Conservation (phyloP, 495 filamentous ascomycete species). For the Monascus purpureus region DNA sequence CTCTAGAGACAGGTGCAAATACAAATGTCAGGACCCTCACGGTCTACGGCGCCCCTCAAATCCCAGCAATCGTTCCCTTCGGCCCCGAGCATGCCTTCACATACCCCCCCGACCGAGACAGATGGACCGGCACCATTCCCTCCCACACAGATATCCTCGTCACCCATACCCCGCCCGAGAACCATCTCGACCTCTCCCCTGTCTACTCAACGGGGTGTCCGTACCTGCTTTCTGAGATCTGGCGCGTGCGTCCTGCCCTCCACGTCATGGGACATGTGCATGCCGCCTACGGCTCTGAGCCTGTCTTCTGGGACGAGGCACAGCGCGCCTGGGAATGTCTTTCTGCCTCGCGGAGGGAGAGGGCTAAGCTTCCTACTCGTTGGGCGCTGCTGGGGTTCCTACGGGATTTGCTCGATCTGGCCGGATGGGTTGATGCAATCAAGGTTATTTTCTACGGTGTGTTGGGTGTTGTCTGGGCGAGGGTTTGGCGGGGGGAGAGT, state of each 20-base stretch:
- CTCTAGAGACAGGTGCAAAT: not conserved
- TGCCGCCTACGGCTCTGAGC: conserved; percentile 44
- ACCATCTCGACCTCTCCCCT: conserved; percentile 58
- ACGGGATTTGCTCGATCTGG: conserved; percentile 36
- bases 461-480: conserved; percentile 53
- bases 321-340: conserved; percentile 59
- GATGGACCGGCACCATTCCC: conserved; percentile 56
- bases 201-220: conserved; percentile 55
- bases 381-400: conserved; percentile 26
- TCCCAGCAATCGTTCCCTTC: conserved; percentile 40
- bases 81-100: conserved; percentile 53
- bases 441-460: conserved; percentile 49
- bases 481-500: conserved; percentile 51
- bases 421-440: conserved; percentile 47
- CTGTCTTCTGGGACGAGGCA: conserved; percentile 64
- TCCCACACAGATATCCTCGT: conserved; percentile 65
- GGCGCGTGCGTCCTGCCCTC: conserved; percentile 62
- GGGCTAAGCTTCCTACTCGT: conserved; percentile 7
- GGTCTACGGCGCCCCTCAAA: conserved; percentile 51
- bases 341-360: conserved; percentile 20
- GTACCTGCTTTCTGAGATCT: conserved; percentile 58
- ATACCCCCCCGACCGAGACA: conserved; percentile 44
- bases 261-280: conserved; percentile 92
- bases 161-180: conserved; percentile 59
- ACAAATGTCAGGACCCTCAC: conserved; percentile 28